phyloP scores from a whole-genome alignment of 2,329 filamentous ascomycete genomes.

The Stagonosporopsis cucurbitacearum region DNA sequence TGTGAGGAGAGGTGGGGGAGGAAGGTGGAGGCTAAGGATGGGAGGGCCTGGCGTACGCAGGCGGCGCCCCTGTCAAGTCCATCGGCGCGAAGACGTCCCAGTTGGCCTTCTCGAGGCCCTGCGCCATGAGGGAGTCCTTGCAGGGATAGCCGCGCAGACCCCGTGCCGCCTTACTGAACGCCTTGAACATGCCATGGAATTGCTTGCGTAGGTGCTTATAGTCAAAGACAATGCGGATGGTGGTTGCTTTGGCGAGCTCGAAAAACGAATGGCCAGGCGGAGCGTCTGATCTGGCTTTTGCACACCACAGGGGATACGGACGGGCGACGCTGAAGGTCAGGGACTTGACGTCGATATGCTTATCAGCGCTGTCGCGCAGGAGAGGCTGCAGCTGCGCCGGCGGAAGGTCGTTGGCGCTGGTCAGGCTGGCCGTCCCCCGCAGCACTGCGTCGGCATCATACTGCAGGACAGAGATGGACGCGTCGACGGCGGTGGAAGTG shows the following conservation, averaged over 20 bases:
- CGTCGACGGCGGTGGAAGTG: background rate
- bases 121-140: too few species aligned
- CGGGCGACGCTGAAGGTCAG: background rate
- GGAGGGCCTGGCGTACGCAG: too few species aligned
- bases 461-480: background rate
- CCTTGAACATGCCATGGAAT: too few species aligned
- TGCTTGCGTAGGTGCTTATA: background rate
- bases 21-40: too few species aligned
- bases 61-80: background rate
- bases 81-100: background rate
- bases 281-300: background rate
- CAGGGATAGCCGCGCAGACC: too few species aligned
- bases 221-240: background rate
- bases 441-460: background rate
- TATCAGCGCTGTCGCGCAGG: background rate
- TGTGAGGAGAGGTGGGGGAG: too few species aligned
- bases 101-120: too few species aligned
- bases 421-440: background rate
- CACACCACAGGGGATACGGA: constrained; percentile 1
- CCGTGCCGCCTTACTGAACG: too few species aligned
- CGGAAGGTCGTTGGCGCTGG: background rate
- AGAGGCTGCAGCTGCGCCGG: background rate
- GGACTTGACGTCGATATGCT: background rate
- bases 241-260: background rate
- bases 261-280: background rate